Base-by-base conservation (phyloP, 176 grass and related monocot genomes). In the Avena atlantica region DNA sequence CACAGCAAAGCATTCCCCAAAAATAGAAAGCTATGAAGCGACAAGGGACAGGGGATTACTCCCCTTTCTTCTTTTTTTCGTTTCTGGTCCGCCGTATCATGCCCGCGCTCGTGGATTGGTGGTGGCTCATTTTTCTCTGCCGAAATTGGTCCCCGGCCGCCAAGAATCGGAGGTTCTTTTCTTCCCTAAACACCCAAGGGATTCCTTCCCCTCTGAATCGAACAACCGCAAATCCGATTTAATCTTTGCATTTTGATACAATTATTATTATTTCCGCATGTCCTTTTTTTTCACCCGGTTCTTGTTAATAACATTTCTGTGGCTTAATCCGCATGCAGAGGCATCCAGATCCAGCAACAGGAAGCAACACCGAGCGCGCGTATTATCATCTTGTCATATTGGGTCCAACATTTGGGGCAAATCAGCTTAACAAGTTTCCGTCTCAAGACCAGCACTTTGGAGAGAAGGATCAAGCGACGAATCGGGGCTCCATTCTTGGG, bases 21-120 rank as follows among this genome's bases (percentile, higher is more conserved):
- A 77, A 77, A 36, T 56, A 57, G 74, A 17, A 56, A 19, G 74
- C 50, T 77, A 55, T 55, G 74, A 77, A 31, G 74, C 74, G 56
- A 77, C 74, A 77, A 77, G 74, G 74, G 50, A 77, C 49, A 24
- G 74, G 51, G 52, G 50, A 29, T 29, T 77, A 0, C 74, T 77
- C 51, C 74, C 74, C 25, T 77, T 77, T 77, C 48, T 25, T 56
- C 25, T 34, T 77, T 77, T 77, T 77, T 77, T 36, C 50, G 74
- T 77, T 77, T 77, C 27, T 50, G 25, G 50, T 56, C 74, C 50
- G 74, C 74, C 74, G 74, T 12, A 77, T 77, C 74, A 77, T 77
- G 74, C 74, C 16, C 74, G 29, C 13, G 74, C 50, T n/a, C 25
- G 74, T 77, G 50, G 74, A 36, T 77, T 34, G 50, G 50, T 36